Conservation (phyloP, 108 stramenopile species). For the Cylindrotheca fusiformis region DNA sequence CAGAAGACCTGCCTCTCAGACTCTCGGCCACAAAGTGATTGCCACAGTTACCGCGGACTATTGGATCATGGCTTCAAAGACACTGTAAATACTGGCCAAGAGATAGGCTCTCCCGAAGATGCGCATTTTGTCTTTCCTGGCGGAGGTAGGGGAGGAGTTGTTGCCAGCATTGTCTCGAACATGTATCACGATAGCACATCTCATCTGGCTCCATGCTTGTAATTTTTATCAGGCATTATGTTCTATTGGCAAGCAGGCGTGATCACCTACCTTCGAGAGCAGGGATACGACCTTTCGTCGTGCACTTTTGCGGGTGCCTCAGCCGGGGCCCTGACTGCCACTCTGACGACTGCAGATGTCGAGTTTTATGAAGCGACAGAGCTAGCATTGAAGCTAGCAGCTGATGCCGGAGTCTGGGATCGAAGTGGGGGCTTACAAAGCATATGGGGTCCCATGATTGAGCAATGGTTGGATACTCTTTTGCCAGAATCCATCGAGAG, state of each 20-base stretch:
- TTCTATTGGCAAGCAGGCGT: slow-evolving; percentile 94
- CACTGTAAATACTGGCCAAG: too few species aligned
- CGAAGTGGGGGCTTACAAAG: slow-evolving; percentile 79
- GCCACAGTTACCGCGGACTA: too few species aligned
- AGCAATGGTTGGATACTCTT: slow-evolving; percentile 78
- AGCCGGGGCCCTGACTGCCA: slow-evolving; percentile 85
- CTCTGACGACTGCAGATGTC: slow-evolving; percentile 67
- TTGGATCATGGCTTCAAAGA: too few species aligned
- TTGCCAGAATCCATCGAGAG: slow-evolving; percentile 41
- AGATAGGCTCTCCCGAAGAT: too few species aligned
- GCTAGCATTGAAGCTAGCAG: slow-evolving; percentile 68
- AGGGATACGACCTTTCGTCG: slow-evolving; percentile 52
- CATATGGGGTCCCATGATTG: slow-evolving; percentile 85
- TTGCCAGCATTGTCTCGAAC: not conserved
- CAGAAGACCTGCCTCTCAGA: too few species aligned
- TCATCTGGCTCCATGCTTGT: too few species aligned
- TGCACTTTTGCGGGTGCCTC: slow-evolving; percentile 72
- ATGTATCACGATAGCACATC: slow-evolving; percentile 1
- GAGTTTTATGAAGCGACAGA: slow-evolving; percentile 77
- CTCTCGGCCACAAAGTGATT: too few species aligned
- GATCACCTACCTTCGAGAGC: slow-evolving; percentile 60
- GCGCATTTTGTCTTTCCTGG: too few species aligned
- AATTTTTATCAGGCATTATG: slow-evolving; percentile 56
- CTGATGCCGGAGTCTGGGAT: slow-evolving; percentile 79
- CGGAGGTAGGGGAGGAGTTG: too few species aligned